A percentile compares a stretch with the other conserved stretches of the same genome.
These are phyloP conservation scores for Pontederia crassipes DNA, from an alignment of 176 grass and related monocot species.

Conservation along the genomic window DNA sequence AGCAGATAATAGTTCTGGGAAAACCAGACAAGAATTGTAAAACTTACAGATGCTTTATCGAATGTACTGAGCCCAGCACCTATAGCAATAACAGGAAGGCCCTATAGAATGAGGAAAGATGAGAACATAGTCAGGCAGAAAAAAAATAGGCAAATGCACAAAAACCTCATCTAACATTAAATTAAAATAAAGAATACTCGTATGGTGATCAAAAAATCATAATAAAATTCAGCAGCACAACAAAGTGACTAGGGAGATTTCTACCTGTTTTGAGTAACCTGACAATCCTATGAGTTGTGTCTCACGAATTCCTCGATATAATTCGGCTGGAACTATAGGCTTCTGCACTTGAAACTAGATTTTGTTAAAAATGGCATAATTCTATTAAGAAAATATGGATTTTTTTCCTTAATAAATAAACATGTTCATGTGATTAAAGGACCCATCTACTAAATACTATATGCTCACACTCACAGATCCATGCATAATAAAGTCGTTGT, in stretches of 20 bases:
- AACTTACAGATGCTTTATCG: slow-evolving; percentile 80
- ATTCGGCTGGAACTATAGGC: slow-evolving; percentile 65
- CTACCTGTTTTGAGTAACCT: slow-evolving; percentile 81
- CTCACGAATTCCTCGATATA: slow-evolving; percentile 71
- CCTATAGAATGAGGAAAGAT: slow-evolving; percentile 38
- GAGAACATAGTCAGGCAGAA: not conserved
- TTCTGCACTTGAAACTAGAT: slow-evolving; percentile 43
- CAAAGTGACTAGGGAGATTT: not conserved
- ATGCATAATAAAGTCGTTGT: too few relatives aligned
- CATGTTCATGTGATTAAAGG: slow-evolving; percentile 4
- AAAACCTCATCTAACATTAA: not conserved
- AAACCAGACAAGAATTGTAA: slow-evolving; percentile 15
- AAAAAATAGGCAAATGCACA: not conserved
- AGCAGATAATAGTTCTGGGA: not conserved
- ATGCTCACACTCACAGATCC: too few relatives aligned
- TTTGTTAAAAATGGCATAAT: slow-evolving; percentile 5
- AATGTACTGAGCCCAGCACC: slow-evolving; percentile 87
- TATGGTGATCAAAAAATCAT: not conserved
- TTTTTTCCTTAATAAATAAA: not conserved
- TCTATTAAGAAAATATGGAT: not conserved
- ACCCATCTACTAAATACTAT: not conserved
- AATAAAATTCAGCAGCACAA: not conserved
- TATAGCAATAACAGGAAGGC: slow-evolving; percentile 67
- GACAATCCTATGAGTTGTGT: slow-evolving; percentile 84
- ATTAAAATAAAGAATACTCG: too few relatives aligned